These are phyloP conservation scores for Lathyrus aphaca DNA, from an alignment of 306 rosid species.

Conservation along the genomic window DNA sequence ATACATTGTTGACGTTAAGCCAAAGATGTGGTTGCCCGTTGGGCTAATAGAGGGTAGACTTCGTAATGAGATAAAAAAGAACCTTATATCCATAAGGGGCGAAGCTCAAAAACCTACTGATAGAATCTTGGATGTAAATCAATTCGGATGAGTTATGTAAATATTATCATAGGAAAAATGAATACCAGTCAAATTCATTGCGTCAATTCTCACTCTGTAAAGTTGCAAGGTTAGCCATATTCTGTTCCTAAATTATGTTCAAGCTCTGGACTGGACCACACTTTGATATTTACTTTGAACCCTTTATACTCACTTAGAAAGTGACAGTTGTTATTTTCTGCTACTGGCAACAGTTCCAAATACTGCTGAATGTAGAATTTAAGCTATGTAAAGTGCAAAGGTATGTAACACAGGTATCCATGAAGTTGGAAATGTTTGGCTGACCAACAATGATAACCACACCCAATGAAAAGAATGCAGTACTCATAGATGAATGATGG, in stretches of 20 bases:
- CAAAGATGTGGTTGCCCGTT: constrained; percentile 82
- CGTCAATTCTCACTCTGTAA: constrained; percentile 10
- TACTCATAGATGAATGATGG: too few species aligned
- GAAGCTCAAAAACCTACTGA: constrained; percentile 56
- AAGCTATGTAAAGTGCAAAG: neutral
- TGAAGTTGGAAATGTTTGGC: neutral
- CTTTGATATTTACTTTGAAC: constrained; percentile 7
- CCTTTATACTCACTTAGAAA: neutral
- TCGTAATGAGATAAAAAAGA: constrained; percentile 71
- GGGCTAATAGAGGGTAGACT: constrained; percentile 76
- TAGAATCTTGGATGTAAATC: constrained; percentile 26
- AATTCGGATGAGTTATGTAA: constrained; percentile 33
- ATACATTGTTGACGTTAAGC: constrained; percentile 81
- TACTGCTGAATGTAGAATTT: neutral
- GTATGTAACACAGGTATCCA: too few species aligned
- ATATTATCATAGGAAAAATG: constrained; percentile 17
- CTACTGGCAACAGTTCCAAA: neutral
- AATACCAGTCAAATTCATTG: constrained; percentile 29
- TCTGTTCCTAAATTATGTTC: neutral
- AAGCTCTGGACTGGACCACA: constrained; percentile 9
- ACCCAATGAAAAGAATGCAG: neutral
- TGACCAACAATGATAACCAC: neutral
- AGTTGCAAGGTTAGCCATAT: constrained; percentile 12
- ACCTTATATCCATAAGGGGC: constrained; percentile 65
- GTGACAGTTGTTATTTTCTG: neutral